A percentile compares a stretch with the other conserved stretches of the same genome.
Conservation (phyloP, 306 rosid genomes). For the Cyamopsis tetragonoloba region DNA sequence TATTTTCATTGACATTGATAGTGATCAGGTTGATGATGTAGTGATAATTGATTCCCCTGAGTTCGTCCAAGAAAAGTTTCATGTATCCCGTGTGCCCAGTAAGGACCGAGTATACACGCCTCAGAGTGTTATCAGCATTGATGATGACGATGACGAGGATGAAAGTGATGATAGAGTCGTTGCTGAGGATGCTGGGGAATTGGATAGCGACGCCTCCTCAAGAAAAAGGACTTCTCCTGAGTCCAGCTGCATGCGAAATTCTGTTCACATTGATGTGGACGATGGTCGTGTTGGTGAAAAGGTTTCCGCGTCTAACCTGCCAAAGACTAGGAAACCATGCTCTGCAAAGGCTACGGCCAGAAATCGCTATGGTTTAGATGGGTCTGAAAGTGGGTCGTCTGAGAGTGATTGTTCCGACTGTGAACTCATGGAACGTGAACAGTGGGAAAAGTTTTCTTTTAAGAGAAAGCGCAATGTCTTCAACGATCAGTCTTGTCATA, state of each 20-base stretch:
- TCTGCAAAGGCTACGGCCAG: constrained; percentile 33
- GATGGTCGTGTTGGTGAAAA: constrained; percentile 37
- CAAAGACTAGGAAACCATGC: constrained; percentile 36
- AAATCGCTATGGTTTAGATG: constrained; percentile 50
- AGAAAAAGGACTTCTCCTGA: constrained; percentile 43
- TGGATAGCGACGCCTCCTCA: constrained; percentile 81
- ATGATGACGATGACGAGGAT: constrained; percentile 54
- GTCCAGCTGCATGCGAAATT: constrained; percentile 22
- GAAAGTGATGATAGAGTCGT: constrained; percentile 41
- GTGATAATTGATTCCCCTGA: constrained; percentile 47
- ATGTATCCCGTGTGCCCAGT: constrained; percentile 33
- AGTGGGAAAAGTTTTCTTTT: constrained; percentile 65
- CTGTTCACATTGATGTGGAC: constrained; percentile 34
- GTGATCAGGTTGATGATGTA: constrained; percentile 53
- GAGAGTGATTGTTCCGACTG: constrained; percentile 80
- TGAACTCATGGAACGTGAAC: constrained; percentile 67
- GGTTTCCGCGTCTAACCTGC: constrained; percentile 32
- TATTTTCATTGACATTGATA: constrained; percentile 63
- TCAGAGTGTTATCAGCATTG: constrained; percentile 55
- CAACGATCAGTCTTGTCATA: constrained; percentile 34
- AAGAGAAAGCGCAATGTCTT: constrained; percentile 48
- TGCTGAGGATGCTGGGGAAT: constrained; percentile 53
- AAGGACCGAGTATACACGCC: constrained; percentile 32
- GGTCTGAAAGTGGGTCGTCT: constrained; percentile 40
- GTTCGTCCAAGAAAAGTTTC: constrained; percentile 23